phyloP scores from a whole-genome alignment of 768 basidiomycete species.

The Dioszegia hungarica region DNA sequence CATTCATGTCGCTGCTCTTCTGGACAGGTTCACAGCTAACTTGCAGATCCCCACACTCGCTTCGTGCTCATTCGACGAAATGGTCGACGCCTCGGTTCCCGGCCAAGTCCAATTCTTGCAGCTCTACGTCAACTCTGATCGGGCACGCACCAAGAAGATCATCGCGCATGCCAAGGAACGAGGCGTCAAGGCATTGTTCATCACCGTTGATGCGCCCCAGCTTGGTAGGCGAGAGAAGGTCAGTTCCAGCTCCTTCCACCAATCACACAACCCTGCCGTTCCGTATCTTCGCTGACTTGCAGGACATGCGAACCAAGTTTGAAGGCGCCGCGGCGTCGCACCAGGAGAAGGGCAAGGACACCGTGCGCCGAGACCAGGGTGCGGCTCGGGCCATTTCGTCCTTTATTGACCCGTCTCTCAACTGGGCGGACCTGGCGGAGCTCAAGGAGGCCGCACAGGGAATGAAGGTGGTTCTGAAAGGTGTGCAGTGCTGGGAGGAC shows the following conservation, averaged over 20 bases:
- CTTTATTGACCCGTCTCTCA: constrained; percentile 87
- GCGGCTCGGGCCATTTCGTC: constrained; percentile 91
- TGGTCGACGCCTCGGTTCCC: constrained; percentile 76
- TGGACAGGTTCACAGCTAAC: background rate
- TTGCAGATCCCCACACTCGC: constrained; percentile 86
- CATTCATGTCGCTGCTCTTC: background rate
- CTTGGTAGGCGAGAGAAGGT: constrained; percentile 86
- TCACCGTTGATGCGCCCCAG: constrained; percentile 96
- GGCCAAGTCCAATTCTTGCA: constrained; percentile 83
- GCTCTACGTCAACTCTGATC: constrained; percentile 89
- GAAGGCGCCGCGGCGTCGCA: constrained; percentile 62
- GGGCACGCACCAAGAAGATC: constrained; percentile 73
- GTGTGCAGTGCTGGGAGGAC: constrained; percentile 86
- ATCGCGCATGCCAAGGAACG: constrained; percentile 85
- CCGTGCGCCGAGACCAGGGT: constrained; percentile 77
- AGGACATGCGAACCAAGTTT: constrained; percentile 96
- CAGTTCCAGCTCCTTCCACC: constrained; percentile 1
- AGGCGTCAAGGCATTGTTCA: constrained; percentile 89
- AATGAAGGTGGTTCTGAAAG: constrained; percentile 87
- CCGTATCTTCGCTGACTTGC: background rate
- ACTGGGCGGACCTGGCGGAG: constrained; percentile 77
- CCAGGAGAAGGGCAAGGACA: constrained; percentile 48
- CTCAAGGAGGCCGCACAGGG: constrained; percentile 67
- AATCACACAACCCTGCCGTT: too few relatives aligned
- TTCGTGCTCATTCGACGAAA: constrained; percentile 91